Conservation (phyloP, 164 flowering plant species). For the Echeveria elegans region DNA sequence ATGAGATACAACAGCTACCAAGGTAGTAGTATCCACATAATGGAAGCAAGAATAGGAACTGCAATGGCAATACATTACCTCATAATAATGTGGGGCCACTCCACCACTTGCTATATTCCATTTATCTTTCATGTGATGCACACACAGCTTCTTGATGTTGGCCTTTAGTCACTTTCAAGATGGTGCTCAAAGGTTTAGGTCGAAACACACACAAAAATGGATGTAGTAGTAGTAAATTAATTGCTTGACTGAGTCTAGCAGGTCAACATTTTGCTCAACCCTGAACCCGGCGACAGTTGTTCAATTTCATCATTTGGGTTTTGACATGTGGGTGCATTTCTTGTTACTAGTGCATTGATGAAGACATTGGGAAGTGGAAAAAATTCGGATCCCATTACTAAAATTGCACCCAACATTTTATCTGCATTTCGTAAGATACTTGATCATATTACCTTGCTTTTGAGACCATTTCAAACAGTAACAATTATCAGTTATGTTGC, state of each 20-base stretch:
- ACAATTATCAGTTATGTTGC: too few relatives aligned
- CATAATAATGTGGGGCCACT: not conserved
- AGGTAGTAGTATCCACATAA: slow-evolving; percentile 1
- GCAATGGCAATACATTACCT: slow-evolving; percentile 3
- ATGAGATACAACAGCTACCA: not conserved
- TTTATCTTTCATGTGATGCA: slow-evolving; percentile 3
- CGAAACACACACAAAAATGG: not conserved
- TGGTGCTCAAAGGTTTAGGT: not conserved
- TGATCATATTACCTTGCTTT: not conserved
- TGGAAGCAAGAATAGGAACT: not conserved
- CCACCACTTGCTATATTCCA: slow-evolving; percentile 1
- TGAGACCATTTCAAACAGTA: too few relatives aligned
- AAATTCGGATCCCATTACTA: not conserved
- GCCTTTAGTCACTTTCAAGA: not conserved
- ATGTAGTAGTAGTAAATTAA: not conserved
- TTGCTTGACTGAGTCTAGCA: not conserved
- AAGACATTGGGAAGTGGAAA: too few relatives aligned
- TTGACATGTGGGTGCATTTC: not conserved
- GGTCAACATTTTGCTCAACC: not conserved
- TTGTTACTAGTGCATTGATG: too few relatives aligned
- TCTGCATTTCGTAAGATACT: not conserved
- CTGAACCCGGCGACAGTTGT: not conserved
- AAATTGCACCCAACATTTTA: not conserved
- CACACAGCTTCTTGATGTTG: not conserved
- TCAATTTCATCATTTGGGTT: not conserved